Base-by-base conservation (phyloP, 108 stramenopile genomes). In the Cyclotella atomus region DNA sequence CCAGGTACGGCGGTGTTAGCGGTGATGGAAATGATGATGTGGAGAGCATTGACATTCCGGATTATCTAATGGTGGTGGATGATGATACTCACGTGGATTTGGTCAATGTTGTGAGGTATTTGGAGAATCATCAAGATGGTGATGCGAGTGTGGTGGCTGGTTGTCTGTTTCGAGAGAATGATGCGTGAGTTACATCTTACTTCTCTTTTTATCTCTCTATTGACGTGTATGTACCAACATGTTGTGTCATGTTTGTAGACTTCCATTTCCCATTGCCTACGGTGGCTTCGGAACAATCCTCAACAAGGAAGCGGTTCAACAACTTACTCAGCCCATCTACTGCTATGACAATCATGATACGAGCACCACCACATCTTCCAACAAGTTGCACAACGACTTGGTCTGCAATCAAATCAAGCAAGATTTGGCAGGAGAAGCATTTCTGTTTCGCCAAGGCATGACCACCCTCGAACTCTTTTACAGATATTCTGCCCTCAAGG, bases 261-360 rank as follows among this genome's bases (percentile, higher is more conserved):
- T 43, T 63, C 38, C 38, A 20, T 69, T 67, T 16, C 41, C 38
- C 14, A 59, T 78, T 28, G 72, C 84, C n/a, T 85, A 57, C 44
- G 84, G 84, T 25, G 84, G 84, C 0, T 85, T 69, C 28, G 81
- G 81, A 41, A 62, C 60, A 0, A 28, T 72, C 25, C 38, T 75
- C 21, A 68, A 65, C 69, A 50, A 47, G 44, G 46, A 17, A 32
- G 59, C 75, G 27, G 17, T 83, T n/a, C 63, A 75, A 52, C 57
- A 65, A 3, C 71, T 76, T 32, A 20, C 56, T 6, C 14, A 54
- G 44, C 81, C 81, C 34, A 54, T 82, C 4, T 4, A 2, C 19
- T 53, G 46, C 54, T 54, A 21, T 43, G 61, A 21, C 20, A 14
- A 21, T 14, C n/a, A n/a, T n/a, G n/a, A n/a, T n/a, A n/a, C n/a